Evolutionary conservation across 192 early-diverging fungal genomes (phyloP), one percentile per base, ranked within the genome.

Genomic region (Backusella luteola): DNA sequence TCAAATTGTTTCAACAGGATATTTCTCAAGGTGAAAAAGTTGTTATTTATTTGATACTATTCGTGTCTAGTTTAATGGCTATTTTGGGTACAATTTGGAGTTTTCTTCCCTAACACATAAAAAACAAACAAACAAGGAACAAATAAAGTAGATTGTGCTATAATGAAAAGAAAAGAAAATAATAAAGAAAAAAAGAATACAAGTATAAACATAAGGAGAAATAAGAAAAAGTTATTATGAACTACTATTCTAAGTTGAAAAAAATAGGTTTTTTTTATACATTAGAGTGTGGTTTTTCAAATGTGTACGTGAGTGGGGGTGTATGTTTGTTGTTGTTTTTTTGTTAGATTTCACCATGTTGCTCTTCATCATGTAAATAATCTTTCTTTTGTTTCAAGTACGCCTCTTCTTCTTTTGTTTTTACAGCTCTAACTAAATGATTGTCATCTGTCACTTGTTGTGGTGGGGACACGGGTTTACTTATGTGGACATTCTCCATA

Each of bases 311-410:
- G 34, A 19, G 67, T 68, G 35, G 19, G 35, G 0, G 34, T 69
- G 53, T 23, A 11, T 56, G 7, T 26, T 21, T 34, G 66, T 19
- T 23, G 29, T 17, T 35, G 35, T 69, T 69, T 41, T 68, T 34
- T 69, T 69, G n/a, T 70, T 76, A 76, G 21, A 76, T 70, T 71
- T 79, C 77, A 39, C 77, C 77, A 52, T 79, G 63, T 56, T 79
- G 77, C 52, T 74, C 77, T 46, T 68, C 71, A 23, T 74, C 73
- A 19, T 79, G 49, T 26, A 63, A 32, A 41, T 53, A 69, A 36
- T 74, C 71, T 19, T 66, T 69, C 36, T 42, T 66, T 52, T 68
- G 74, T 34, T 71, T 71, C 29, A 71, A 71, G 21, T 38, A 35
- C 9, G 39, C 46, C 15, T 66, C 59, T 66, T 79, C 77, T 79